phyloP scores from a whole-genome alignment of 176 grass and related monocot species.

The Lolium multiflorum region DNA sequence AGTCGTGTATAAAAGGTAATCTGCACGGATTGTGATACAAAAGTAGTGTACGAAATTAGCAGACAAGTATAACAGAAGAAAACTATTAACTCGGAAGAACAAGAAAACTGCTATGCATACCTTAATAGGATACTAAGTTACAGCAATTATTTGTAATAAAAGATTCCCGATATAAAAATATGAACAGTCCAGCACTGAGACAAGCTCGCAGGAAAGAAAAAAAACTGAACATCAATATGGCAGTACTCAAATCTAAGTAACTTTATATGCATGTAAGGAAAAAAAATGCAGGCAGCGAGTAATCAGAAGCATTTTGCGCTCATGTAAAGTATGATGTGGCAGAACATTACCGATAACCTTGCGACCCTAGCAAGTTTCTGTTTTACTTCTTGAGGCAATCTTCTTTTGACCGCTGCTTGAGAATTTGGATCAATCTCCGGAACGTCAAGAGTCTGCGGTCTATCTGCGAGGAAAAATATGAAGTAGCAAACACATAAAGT shows the following conservation, averaged over 20 bases:
- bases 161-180: background rate
- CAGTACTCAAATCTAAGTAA: conserved; percentile 20
- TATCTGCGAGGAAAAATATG: conserved; percentile 54
- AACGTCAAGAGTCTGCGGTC: conserved; percentile 63
- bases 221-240: background rate
- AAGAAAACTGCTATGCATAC: background rate
- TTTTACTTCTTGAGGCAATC: conserved; percentile 82
- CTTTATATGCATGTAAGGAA: background rate
- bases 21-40: background rate
- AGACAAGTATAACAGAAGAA: conserved; percentile 11
- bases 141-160: background rate
- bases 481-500: conserved; percentile 37
- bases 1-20: background rate
- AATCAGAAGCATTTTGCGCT: conserved; percentile 16
- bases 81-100: conserved; percentile 13
- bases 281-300: background rate
- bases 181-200: background rate
- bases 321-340: conserved; percentile 31
- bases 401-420: conserved; percentile 70
- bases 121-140: background rate
- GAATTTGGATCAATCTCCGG: conserved; percentile 60
- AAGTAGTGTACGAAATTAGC: background rate
- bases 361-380: conserved; percentile 85
- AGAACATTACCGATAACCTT: conserved; percentile 76
- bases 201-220: background rate